Evolutionary conservation across 306 rosid genomes (phyloP).

Genomic region (Gastrolobium bilobum): DNA sequence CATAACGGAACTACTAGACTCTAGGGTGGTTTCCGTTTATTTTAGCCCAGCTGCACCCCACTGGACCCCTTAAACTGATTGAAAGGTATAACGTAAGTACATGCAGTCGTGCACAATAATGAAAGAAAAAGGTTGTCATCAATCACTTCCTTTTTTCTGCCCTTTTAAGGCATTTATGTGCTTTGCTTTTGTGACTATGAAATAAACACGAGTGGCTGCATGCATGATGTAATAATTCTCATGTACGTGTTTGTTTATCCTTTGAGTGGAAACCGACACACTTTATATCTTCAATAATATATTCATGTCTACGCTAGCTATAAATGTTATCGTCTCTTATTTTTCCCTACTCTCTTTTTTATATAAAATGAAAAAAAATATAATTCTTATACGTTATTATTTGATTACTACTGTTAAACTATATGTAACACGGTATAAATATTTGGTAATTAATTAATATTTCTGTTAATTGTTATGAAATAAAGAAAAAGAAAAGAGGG

Average conservation of each 20-base stretch:
- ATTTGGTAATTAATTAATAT: too few species aligned
- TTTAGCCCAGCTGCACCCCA: slow-evolving; percentile 76
- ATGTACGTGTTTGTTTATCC: slow-evolving; percentile 35
- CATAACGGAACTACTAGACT: slow-evolving; percentile 72
- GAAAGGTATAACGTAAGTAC: neutral
- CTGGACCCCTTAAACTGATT: slow-evolving; percentile 66
- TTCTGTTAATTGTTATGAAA: too few species aligned
- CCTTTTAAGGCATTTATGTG: neutral
- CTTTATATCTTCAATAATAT: neutral
- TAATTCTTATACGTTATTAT: too few species aligned
- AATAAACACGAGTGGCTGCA: slow-evolving; percentile 51
- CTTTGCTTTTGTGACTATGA: slow-evolving; percentile 43
- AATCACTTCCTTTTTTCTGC: neutral
- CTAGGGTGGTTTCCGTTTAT: slow-evolving; percentile 73
- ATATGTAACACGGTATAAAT: too few species aligned
- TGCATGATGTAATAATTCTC: slow-evolving; percentile 49
- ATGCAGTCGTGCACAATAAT: neutral
- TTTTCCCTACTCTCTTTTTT: too few species aligned
- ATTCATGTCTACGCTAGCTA: neutral
- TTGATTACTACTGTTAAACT: too few species aligned
- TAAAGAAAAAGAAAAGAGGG: too few species aligned
- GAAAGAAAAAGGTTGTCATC: neutral
- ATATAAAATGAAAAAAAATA: too few species aligned
- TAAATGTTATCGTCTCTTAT: too few species aligned
- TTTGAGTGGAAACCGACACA: slow-evolving; percentile 31